Percentiles rank a stretch among this genome's conserved stretches.
Conservation (phyloP, 495 filamentous ascomycete genomes). For the Lineolata rhizophorae region DNA sequence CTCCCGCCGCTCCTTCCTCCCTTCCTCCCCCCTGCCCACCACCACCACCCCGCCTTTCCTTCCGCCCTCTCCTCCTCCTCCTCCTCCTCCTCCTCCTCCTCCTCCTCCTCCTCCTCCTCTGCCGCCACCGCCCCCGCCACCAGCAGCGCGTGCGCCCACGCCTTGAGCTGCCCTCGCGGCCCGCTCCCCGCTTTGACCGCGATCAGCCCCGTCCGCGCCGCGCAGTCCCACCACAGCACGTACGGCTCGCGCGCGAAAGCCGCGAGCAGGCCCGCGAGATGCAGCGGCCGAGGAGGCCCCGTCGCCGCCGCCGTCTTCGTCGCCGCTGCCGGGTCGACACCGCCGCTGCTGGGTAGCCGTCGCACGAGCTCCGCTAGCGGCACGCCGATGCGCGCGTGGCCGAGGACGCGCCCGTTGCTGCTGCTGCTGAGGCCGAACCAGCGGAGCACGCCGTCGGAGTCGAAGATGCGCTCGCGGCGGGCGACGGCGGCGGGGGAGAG, state of each 20-base stretch:
- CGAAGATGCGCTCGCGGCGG: slow-evolving; percentile 48
- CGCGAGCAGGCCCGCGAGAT: slow-evolving; percentile 24
- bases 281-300: no score
- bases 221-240: slow-evolving; percentile 29
- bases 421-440: no score
- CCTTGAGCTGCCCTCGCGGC: slow-evolving; percentile 32
- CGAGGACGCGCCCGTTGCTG: slow-evolving; percentile 22
- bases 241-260: slow-evolving; percentile 30
- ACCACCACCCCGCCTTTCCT: no score
- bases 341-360: not conserved
- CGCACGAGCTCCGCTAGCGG: slow-evolving; percentile 17
- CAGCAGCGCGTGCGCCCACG: slow-evolving; percentile 54
- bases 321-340: not conserved
- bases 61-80: not conserved
- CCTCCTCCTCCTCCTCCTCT: slow-evolving; percentile 4
- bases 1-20: slow-evolving; percentile 6
- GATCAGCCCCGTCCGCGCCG: slow-evolving; percentile 27
- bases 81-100: not conserved
- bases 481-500: slow-evolving; percentile 43
- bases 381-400: slow-evolving; percentile 29
- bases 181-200: slow-evolving; percentile 38
- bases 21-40: no score
- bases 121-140: slow-evolving; percentile 18
- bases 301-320: not conserved
- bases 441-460: slow-evolving; percentile 34